Percentiles rank a stretch among this genome's conserved stretches.
Conservation (phyloP, 2,329 filamentous ascomycete species). For the Nemania bipapillata region DNA sequence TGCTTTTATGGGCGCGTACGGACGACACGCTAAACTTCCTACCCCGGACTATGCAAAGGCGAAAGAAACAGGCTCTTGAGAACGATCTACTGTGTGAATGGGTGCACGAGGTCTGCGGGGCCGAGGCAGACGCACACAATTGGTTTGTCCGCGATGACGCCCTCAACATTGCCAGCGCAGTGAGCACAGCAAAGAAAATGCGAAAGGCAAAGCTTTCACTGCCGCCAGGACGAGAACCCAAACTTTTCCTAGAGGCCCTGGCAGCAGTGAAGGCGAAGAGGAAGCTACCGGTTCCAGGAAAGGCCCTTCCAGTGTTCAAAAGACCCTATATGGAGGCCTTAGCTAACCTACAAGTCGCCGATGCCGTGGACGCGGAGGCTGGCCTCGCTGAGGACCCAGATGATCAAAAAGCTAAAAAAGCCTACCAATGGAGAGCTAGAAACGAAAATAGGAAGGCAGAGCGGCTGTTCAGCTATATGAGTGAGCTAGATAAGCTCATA, state of each 20-base stretch:
- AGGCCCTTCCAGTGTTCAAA: conserved; percentile 46
- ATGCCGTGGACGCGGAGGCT: conserved; percentile 42
- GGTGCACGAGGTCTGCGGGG: conserved; percentile 67
- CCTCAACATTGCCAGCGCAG: conserved; percentile 61
- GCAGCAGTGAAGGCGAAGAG: conserved; percentile 30
- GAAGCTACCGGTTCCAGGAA: conserved; percentile 34
- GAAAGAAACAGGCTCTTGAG: conserved; percentile 68
- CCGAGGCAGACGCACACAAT: conserved; percentile 45
- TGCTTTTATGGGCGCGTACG: conserved; percentile 77
- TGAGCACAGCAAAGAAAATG: conserved; percentile 61
- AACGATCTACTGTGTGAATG: conserved; percentile 70
- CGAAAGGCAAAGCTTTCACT: conserved; percentile 54
- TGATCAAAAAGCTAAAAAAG: conserved; percentile 36
- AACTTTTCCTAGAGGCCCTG: conserved; percentile 45
- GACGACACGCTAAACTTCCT: conserved; percentile 69
- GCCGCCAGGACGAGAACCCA: conserved; percentile 59
- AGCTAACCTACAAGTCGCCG: conserved; percentile 50
- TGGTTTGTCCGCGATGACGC: conserved; percentile 57
- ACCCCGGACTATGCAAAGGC: conserved; percentile 66
- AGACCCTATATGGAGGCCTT: conserved; percentile 57
- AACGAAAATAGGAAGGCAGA: conserved; percentile 38
- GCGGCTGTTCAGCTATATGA: background rate
- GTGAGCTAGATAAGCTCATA: conserved; percentile 24
- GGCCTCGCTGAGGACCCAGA: conserved; percentile 37
- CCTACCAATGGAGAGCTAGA: conserved; percentile 40